These are phyloP conservation scores for Fusarium phyllophilum DNA, from an alignment of 2,329 filamentous ascomycete genomes.

Conservation along the genomic window DNA sequence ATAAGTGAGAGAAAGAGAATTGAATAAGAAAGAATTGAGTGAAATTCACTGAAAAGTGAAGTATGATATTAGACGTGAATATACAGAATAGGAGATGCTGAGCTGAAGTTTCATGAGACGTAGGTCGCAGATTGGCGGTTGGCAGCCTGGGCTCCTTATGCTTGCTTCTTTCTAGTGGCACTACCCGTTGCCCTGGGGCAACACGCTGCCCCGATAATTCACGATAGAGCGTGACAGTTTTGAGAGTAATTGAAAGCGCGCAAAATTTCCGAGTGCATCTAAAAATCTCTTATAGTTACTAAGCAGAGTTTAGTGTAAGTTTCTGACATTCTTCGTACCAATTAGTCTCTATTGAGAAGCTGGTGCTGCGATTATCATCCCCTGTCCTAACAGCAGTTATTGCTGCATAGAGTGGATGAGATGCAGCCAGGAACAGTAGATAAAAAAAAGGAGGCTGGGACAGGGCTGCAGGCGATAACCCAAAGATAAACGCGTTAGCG, in stretches of 20 bases:
- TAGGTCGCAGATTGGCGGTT: slow-evolving; percentile 25
- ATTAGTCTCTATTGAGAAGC: neutral
- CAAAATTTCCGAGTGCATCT: neutral
- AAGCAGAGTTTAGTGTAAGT: neutral
- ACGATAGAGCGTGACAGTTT: slow-evolving; percentile 30
- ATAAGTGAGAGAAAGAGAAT: neutral
- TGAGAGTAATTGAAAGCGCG: neutral
- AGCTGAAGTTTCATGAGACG: slow-evolving; percentile 31
- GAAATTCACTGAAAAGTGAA: neutral
- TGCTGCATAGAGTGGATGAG: slow-evolving; percentile 43
- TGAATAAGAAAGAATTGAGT: neutral
- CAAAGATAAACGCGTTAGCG: slow-evolving; percentile 3
- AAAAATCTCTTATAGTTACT: neutral
- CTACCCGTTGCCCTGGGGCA: slow-evolving; percentile 41
- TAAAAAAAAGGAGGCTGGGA: slow-evolving; percentile 47
- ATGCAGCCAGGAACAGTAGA: slow-evolving; percentile 6
- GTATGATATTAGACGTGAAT: too few species aligned
- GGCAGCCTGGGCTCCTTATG: slow-evolving; percentile 20
- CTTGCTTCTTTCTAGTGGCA: slow-evolving; percentile 32
- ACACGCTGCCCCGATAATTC: slow-evolving; percentile 43
- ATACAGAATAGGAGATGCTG: neutral
- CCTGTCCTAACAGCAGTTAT: slow-evolving; percentile 46
- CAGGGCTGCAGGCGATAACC: slow-evolving; percentile 39
- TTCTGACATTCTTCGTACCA: neutral
- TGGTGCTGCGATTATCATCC: neutral